A percentile compares a stretch with the other conserved stretches of the same genome.
Conservation (phyloP, 2,329 filamentous ascomycete species). For the Ophiocordyceps australis region DNA sequence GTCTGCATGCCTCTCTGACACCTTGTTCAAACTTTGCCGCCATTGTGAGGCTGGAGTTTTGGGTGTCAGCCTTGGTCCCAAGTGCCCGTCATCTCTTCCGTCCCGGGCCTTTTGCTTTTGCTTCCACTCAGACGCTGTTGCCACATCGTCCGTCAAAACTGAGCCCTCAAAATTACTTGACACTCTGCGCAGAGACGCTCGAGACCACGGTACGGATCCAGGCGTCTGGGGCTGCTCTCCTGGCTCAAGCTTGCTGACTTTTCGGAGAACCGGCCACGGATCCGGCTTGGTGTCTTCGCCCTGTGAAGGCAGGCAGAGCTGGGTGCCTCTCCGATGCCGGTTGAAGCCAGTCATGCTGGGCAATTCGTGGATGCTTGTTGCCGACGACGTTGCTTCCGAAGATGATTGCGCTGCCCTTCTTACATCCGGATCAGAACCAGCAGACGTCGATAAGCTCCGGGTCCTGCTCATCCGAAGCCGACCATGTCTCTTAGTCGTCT, state of each 20-base stretch:
- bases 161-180: background rate
- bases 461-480: too few relatives aligned
- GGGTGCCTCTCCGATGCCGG: constrained; percentile 3
- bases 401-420: too few relatives aligned
- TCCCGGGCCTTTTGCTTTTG: too few relatives aligned
- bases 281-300: constrained; percentile 1
- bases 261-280: constrained; percentile 4
- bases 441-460: too few relatives aligned
- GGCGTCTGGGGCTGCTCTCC: background rate
- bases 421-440: too few relatives aligned
- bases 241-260: background rate
- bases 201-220: constrained; percentile 1
- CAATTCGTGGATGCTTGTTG: constrained; percentile 1
- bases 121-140: constrained; percentile 1
- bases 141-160: background rate
- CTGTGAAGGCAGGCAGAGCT: constrained; percentile 2
- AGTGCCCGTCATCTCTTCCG: background rate
- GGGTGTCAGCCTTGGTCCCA: background rate
- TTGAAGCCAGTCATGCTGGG: constrained; percentile 3
- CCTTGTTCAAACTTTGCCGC: constrained; percentile 2
- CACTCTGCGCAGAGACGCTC: constrained; percentile 1
- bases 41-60: constrained; percentile 3
- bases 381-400: too few relatives aligned
- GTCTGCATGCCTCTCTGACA: background rate
- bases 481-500: too few relatives aligned